Percentiles rank a stretch among this genome's conserved stretches.
Conservation (phyloP, 495 filamentous ascomycete species). For the Aspergillus leporis region DNA sequence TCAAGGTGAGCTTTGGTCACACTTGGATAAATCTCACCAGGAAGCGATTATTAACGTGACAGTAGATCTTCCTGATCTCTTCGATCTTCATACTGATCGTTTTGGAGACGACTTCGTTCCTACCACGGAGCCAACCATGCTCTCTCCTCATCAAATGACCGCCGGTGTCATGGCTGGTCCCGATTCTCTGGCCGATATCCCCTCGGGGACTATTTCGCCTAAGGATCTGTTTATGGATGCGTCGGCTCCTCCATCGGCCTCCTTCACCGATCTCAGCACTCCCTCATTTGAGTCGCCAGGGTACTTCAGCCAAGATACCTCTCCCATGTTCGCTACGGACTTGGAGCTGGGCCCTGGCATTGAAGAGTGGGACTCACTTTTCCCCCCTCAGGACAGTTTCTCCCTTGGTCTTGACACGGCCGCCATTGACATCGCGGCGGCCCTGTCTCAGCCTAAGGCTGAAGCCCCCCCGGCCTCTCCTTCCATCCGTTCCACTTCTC, state of each 20-base stretch:
- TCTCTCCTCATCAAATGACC: conserved; percentile 25
- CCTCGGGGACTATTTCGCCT: conserved; percentile 74
- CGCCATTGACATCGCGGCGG: conserved; percentile 31
- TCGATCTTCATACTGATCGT: conserved; percentile 31
- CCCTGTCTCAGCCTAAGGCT: conserved; percentile 33
- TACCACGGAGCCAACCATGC: conserved; percentile 27
- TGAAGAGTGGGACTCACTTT: conserved; percentile 59
- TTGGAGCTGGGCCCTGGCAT: conserved; percentile 31
- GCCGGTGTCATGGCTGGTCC: conserved; percentile 32
- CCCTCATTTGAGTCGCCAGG: conserved; percentile 76
- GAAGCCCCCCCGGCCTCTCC: conserved; percentile 42
- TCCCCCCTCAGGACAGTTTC: conserved; percentile 53
- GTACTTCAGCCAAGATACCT: conserved; percentile 67
- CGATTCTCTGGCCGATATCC: conserved; percentile 30
- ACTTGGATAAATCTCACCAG: not conserved
- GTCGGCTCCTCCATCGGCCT: conserved; percentile 79
- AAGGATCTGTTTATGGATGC: conserved; percentile 75
- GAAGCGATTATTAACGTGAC: not conserved
- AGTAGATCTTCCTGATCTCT: conserved; percentile 30
- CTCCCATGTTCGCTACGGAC: conserved; percentile 58
- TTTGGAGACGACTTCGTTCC: conserved; percentile 26
- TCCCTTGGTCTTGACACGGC: conserved; percentile 41
- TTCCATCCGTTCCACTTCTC: conserved; percentile 20
- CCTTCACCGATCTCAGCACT: conserved; percentile 84
- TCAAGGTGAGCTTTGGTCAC: conserved; percentile 26